Evolutionary conservation across 371 early-diverging fungal genomes (phyloP), one percentile per base, ranked within the genome.

Genomic region (Circinella umbellata): DNA sequence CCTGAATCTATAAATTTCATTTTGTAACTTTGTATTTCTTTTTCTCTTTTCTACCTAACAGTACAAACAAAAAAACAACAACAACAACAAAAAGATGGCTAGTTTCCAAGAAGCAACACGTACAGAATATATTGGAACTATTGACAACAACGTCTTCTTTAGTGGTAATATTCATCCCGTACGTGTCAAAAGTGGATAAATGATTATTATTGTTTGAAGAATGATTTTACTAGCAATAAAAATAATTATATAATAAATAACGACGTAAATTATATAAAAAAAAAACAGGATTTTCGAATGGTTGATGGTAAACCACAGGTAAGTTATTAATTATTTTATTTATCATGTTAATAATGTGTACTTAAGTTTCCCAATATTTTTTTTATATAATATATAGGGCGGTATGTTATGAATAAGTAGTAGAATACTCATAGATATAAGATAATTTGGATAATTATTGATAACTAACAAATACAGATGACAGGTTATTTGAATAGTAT

Each of bases 401-500:
- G 51, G 51, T 51, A 51, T 51, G 51, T 51, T 51, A 15, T 51
- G 9, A 42, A 42, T 51, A n/a, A 17, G 6, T 13, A n/a, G 7
- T 17, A 51, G 51, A 8, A 51, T 8, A 4, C 14, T n/a, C 51
- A 51, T 8, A 13, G 51, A 14, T 17, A n/a, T 13, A 51, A 51
- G 7, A 13, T 5, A 51, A 4, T 13, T 13, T 51, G 15, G 4
- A 15, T 15, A 49, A 14, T 49, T 8, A 11, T 8, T 4, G 9
- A 13, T 51, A 51, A 51, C 8, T 15, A n/a, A 5, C 8, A 51
- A 17, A 51, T 51, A 8, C 4, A 17, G 2, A 51, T 51, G 14
- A 57, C 27, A 57, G 57, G 57, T 34, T 57, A 57, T 57, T 18
- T 57, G 35, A 34, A 11, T 57, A 34, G 27, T 34, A 57, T 57